Percentiles rank a stretch among this genome's conserved stretches.
phyloP scores from a whole-genome alignment of 345 rosid genomes.

The Viola odorata region DNA sequence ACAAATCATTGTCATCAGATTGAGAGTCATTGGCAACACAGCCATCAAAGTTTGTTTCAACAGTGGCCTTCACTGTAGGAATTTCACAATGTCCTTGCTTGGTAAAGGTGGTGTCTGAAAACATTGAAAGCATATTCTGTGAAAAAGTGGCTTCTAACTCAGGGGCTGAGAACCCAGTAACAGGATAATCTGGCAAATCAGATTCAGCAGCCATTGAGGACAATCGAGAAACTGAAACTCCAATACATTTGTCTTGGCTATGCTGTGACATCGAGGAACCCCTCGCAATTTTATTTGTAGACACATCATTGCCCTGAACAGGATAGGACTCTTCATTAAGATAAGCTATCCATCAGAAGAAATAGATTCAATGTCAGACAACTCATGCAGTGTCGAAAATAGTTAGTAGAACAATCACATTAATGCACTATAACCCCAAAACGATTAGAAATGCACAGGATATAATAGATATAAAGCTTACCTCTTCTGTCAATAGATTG shows the following conservation, averaged over 20 bases:
- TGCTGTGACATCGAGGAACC: constrained; percentile 34
- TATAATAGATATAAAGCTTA: constrained; percentile 26
- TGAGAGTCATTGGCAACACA: constrained; percentile 73
- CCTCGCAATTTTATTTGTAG: constrained; percentile 36
- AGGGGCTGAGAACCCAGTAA: constrained; percentile 44
- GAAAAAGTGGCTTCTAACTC: constrained; percentile 73
- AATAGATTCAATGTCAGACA: constrained; percentile 27
- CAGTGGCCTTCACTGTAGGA: constrained; percentile 28
- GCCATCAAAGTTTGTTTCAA: constrained; percentile 41
- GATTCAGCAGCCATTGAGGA: constrained; percentile 39
- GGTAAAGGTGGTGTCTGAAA: constrained; percentile 34
- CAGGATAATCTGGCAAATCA: constrained; percentile 30
- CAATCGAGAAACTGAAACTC: constrained; percentile 28
- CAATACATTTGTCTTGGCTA: constrained; percentile 43
- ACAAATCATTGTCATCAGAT: constrained; percentile 72
- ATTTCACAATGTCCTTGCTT: constrained; percentile 38
- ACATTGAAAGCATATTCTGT: constrained; percentile 52
- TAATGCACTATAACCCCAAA: constrained; percentile 12
- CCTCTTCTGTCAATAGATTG: constrained; percentile 81
- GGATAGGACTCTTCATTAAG: constrained; percentile 83
- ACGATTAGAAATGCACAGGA: constrained; percentile 9
- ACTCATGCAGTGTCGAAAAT: constrained; percentile 5
- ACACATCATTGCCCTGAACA: constrained; percentile 48
- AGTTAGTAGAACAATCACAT: background rate
- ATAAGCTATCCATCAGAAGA: constrained; percentile 60